Conservation (phyloP, 2,329 filamentous ascomycete genomes). For the Fusarium oxysporum region DNA sequence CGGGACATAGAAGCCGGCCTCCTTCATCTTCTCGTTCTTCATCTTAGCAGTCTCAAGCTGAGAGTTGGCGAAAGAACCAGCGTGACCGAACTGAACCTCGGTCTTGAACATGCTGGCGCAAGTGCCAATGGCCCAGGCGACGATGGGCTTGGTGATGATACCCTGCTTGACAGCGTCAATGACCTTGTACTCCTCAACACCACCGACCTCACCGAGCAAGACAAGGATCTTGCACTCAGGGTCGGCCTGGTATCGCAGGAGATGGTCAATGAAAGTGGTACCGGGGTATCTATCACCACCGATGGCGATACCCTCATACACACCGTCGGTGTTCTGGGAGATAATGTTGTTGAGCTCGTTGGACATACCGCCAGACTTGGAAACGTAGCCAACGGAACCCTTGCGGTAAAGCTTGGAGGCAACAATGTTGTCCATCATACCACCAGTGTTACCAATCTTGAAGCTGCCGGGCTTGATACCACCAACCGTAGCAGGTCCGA, state of each 20-base stretch:
- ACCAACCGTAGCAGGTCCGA: slow-evolving; percentile 97
- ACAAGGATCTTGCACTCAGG: slow-evolving; percentile 98
- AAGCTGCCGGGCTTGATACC: slow-evolving; percentile 99
- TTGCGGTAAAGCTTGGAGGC: slow-evolving; percentile 99
- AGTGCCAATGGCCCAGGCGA: slow-evolving; percentile 99
- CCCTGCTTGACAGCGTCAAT: slow-evolving; percentile 97
- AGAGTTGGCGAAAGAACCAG: slow-evolving; percentile 98
- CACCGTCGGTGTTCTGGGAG: slow-evolving; percentile 94
- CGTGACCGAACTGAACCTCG: slow-evolving; percentile 99
- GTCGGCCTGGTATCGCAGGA: slow-evolving; percentile 95
- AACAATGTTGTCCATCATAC: slow-evolving; percentile 99
- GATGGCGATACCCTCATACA: slow-evolving; percentile 99
- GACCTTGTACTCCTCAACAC: slow-evolving; percentile 99
- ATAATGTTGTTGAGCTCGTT: slow-evolving; percentile 99
- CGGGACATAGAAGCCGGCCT: slow-evolving; percentile 93
- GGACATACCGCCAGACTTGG: slow-evolving; percentile 99
- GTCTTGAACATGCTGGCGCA: slow-evolving; percentile 99
- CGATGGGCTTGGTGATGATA: slow-evolving; percentile 96
- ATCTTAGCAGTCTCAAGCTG: slow-evolving; percentile 95
- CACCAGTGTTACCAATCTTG: slow-evolving; percentile 99
- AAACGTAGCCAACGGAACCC: slow-evolving; percentile 98
- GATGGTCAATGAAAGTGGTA: slow-evolving; percentile 99
- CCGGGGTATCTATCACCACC: slow-evolving; percentile 99
- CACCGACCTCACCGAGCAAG: slow-evolving; percentile 96
- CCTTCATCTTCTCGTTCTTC: slow-evolving; percentile 98